A percentile compares a stretch with the other conserved stretches of the same genome.
Evolutionary conservation across 371 early-diverging fungal genomes (phyloP).

Genomic region (Batrachochytrium dendrobatidis): DNA sequence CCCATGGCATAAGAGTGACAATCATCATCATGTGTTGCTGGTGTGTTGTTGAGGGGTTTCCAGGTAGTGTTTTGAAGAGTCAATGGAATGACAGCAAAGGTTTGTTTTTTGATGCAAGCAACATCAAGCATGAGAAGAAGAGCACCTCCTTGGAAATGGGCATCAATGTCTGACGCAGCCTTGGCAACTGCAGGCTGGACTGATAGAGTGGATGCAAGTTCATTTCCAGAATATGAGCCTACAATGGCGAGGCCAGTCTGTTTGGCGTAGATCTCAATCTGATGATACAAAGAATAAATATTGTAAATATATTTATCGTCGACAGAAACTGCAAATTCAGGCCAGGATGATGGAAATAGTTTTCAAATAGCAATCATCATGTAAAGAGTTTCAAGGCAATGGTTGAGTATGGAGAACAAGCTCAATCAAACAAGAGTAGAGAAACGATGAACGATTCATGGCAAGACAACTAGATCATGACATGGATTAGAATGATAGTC

Average conservation of each 20-base stretch:
- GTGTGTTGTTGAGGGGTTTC: background rate
- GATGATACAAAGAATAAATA: background rate
- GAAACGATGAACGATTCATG: too few species aligned
- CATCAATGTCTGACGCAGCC: slow-evolving; percentile 45
- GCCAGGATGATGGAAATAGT: too few species aligned
- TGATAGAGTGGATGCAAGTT: slow-evolving; percentile 31
- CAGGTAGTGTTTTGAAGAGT: background rate
- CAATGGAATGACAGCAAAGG: background rate
- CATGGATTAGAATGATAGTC: too few species aligned
- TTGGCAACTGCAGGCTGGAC: slow-evolving; percentile 46
- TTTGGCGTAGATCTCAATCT: slow-evolving; percentile 27
- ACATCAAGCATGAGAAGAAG: slow-evolving; percentile 17
- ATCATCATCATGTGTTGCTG: background rate
- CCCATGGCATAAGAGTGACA: background rate
- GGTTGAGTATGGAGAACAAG: too few species aligned
- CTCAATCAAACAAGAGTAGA: too few species aligned
- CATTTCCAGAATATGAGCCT: slow-evolving; percentile 59
- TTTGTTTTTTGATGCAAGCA: too few species aligned
- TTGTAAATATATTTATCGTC: too few species aligned
- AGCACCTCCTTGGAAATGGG: slow-evolving; percentile 15
- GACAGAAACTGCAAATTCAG: too few species aligned
- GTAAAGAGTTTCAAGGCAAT: too few species aligned
- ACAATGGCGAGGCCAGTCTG: slow-evolving; percentile 35
- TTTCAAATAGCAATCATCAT: too few species aligned
- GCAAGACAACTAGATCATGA: too few species aligned